A percentile compares a stretch with the other conserved stretches of the same genome.
phyloP scores from a whole-genome alignment of 768 basidiomycete genomes.

The Gymnopilus dilepis region DNA sequence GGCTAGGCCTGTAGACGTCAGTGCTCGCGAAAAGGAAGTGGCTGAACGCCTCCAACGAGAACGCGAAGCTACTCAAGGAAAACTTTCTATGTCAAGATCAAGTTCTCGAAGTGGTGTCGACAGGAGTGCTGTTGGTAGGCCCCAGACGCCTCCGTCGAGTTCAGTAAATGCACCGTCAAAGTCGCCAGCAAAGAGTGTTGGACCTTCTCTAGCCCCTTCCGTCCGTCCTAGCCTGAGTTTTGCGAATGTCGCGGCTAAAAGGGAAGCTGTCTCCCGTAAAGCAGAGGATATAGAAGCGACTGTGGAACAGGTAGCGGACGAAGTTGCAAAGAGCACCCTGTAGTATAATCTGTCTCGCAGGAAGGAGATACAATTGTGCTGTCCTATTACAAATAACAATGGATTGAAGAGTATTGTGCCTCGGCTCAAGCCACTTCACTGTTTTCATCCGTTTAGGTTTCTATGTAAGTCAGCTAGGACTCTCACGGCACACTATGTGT shows the following conservation, averaged over 20 bases:
- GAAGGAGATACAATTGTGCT: not conserved
- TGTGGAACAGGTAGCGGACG: conserved; percentile 21
- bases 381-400: not conserved
- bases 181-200: conserved; percentile 33
- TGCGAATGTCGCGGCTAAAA: conserved; percentile 73
- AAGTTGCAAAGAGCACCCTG: conserved; percentile 17
- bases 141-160: conserved; percentile 39
- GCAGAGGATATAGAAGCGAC: conserved; percentile 23
- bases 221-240: conserved; percentile 83
- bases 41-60: conserved; percentile 73
- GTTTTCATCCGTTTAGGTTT: conserved; percentile 12
- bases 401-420: too few relatives aligned
- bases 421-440: not conserved
- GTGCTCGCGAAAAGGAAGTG: conserved; percentile 76
- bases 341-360: conserved; percentile 2
- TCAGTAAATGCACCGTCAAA: conserved; percentile 35
- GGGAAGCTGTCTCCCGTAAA: conserved; percentile 35
- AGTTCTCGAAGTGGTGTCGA: conserved; percentile 57
- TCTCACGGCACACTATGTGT: conserved; percentile 33
- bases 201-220: conserved; percentile 45
- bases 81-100: conserved; percentile 57
- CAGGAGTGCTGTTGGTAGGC: conserved; percentile 38
- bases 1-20: conserved; percentile 84
- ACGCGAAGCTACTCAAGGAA: conserved; percentile 59
- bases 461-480: conserved; percentile 23